Percentiles rank a stretch among this genome's conserved stretches.
These are phyloP conservation scores for Paecilomyces sp. DNA, from an alignment of 2,329 filamentous ascomycete species.

Conservation along the genomic window DNA sequence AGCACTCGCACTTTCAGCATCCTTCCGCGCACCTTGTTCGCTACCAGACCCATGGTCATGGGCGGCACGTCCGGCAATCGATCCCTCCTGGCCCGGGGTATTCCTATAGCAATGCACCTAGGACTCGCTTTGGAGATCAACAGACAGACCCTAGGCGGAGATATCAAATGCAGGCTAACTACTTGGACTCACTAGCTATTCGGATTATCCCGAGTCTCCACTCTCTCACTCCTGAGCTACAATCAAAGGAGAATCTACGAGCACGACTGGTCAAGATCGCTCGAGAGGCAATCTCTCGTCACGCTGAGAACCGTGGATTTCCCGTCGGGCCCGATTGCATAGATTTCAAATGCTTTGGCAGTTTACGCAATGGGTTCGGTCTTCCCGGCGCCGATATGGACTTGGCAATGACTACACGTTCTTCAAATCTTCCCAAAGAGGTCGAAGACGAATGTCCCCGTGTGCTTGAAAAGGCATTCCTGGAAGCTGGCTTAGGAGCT, in stretches of 20 bases:
- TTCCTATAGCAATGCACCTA: constrained; percentile 3
- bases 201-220: constrained; percentile 51
- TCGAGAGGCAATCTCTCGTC: constrained; percentile 48
- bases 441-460: constrained; percentile 60
- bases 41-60: not conserved
- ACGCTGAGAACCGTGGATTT: constrained; percentile 39
- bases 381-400: constrained; percentile 89
- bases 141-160: constrained; percentile 6
- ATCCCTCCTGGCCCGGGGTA: constrained; percentile 1
- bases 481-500: constrained; percentile 66
- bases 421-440: constrained; percentile 39
- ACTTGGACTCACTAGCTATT: constrained; percentile 35
- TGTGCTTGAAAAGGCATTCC: constrained; percentile 65
- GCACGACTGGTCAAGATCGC: constrained; percentile 58
- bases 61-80: not conserved
- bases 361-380: constrained; percentile 76
- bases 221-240: constrained; percentile 57
- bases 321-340: constrained; percentile 51
- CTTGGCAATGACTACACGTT: constrained; percentile 37
- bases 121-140: constrained; percentile 6
- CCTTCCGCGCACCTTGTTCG: not conserved
- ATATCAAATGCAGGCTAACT: constrained; percentile 11
- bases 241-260: constrained; percentile 66
- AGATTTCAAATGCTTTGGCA: constrained; percentile 72
- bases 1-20: not conserved